Percentiles rank a stretch among this genome's conserved stretches.
Conservation (phyloP, 164 flowering plant species). For the Vitis rupestris region DNA sequence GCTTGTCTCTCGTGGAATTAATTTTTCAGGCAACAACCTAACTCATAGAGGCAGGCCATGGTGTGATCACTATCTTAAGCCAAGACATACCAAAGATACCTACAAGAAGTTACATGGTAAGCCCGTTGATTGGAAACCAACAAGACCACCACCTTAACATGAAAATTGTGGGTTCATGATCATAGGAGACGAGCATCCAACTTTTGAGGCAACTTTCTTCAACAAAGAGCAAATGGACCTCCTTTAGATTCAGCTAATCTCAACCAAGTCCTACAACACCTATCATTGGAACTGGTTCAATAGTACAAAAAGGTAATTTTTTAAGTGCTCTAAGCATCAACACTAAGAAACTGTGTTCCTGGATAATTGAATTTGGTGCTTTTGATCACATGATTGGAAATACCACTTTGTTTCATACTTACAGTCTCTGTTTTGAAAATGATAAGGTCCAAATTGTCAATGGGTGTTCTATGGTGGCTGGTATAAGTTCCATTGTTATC, state of each 20-base stretch:
- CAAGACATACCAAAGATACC: too few species aligned
- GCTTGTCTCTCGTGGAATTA: too few species aligned
- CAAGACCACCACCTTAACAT: too few species aligned
- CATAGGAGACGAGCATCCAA: too few species aligned
- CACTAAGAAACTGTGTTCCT: not conserved
- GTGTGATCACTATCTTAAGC: too few species aligned
- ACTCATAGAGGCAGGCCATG: too few species aligned
- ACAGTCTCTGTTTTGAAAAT: not conserved
- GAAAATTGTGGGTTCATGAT: too few species aligned
- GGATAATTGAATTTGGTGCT: conserved; percentile 15
- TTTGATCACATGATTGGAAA: not conserved
- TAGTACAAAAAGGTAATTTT: conserved; percentile 1
- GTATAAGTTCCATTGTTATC: not conserved
- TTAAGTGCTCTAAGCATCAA: not conserved
- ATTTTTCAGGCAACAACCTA: too few species aligned
- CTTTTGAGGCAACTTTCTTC: not conserved
- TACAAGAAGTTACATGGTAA: too few species aligned
- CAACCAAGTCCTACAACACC: not conserved
- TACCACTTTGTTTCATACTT: not conserved
- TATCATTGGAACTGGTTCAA: not conserved
- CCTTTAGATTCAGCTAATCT: not conserved
- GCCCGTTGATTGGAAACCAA: too few species aligned
- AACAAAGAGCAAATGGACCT: too few species aligned
- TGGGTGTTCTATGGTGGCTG: not conserved
- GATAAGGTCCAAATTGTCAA: not conserved